A percentile compares a stretch with the other conserved stretches of the same genome.
These are phyloP conservation scores for Pestalotiopsis sp. DNA, from an alignment of 2,329 filamentous ascomycete genomes.

Conservation along the genomic window DNA sequence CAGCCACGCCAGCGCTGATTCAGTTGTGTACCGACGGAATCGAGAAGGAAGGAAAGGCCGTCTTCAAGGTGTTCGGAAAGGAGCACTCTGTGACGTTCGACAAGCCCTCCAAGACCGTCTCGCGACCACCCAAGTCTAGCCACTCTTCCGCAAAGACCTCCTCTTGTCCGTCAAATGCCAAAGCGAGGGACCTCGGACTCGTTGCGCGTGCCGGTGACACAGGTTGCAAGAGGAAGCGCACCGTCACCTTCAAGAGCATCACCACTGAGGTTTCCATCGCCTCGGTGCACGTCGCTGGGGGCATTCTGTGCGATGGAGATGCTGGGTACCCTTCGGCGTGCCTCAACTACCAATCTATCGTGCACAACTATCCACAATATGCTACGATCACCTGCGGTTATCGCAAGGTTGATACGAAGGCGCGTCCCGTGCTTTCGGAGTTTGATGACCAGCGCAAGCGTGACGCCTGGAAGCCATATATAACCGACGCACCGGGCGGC, in stretches of 20 bases:
- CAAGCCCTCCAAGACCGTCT: neutral
- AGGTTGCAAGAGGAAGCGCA: no score
- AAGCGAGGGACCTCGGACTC: neutral
- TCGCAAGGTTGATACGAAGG: neutral
- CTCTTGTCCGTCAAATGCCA: neutral
- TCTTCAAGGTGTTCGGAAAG: slow-evolving; percentile 14
- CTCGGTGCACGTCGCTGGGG: neutral
- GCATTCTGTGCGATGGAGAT: neutral
- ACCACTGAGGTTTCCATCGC: neutral
- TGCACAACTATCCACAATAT: neutral
- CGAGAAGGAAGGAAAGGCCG: slow-evolving; percentile 34
- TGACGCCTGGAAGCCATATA: neutral
- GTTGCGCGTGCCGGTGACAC: neutral
- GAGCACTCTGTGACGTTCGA: slow-evolving; percentile 2
- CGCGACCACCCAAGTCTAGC: neutral
- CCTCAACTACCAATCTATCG: slow-evolving; percentile 8
- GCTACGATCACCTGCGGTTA: neutral
- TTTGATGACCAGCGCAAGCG: neutral
- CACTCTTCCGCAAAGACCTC: neutral
- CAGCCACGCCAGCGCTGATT: slow-evolving; percentile 28
- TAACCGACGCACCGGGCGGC: neutral
- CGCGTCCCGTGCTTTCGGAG: neutral
- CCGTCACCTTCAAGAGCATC: neutral
- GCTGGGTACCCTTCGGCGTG: neutral
- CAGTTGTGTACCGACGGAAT: slow-evolving; percentile 33